Percentiles rank a stretch among this genome's conserved stretches.
These are phyloP conservation scores for Debaryomyces hansenii DNA, from an alignment of 805 yeast genomes.

Conservation along the genomic window DNA sequence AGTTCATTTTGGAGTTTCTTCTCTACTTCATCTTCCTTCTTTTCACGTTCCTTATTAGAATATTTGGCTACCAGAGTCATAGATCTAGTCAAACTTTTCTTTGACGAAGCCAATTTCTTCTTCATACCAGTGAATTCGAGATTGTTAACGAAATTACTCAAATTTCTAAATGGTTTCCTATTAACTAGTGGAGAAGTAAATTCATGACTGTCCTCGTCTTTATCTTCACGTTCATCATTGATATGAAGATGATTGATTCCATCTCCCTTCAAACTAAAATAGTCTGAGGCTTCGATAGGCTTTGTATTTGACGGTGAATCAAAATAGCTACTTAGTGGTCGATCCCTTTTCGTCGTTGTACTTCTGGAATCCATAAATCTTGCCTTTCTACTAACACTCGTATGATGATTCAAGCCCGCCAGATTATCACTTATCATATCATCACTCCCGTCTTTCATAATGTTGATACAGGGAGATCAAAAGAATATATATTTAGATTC, in stretches of 20 bases:
- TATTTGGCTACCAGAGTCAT: slow-evolving; percentile 20
- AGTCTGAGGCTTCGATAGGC: neutral
- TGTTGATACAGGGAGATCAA: neutral
- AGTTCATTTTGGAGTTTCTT: neutral
- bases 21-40: slow-evolving; percentile 11
- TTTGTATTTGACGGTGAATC: slow-evolving; percentile 34
- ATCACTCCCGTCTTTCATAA: neutral
- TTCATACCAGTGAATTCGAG: slow-evolving; percentile 21
- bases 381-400: neutral
- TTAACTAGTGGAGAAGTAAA: slow-evolving; percentile 19
- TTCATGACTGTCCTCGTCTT: slow-evolving; percentile 2
- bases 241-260: neutral
- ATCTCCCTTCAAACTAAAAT: neutral
- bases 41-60: neutral
- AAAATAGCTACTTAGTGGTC: slow-evolving; percentile 36
- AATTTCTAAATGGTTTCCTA: slow-evolving; percentile 27
- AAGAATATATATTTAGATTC: neutral
- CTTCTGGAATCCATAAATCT: neutral
- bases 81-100: slow-evolving; percentile 18
- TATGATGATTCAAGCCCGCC: neutral
- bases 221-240: neutral
- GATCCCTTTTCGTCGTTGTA: slow-evolving; percentile 12
- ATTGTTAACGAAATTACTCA: slow-evolving; percentile 26
- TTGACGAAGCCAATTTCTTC: slow-evolving; percentile 19
- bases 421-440: neutral